A percentile compares a stretch with the other conserved stretches of the same genome.
Evolutionary conservation across 768 basidiomycete species (phyloP).

Genomic region (Phlebiopsis flavidoalba): DNA sequence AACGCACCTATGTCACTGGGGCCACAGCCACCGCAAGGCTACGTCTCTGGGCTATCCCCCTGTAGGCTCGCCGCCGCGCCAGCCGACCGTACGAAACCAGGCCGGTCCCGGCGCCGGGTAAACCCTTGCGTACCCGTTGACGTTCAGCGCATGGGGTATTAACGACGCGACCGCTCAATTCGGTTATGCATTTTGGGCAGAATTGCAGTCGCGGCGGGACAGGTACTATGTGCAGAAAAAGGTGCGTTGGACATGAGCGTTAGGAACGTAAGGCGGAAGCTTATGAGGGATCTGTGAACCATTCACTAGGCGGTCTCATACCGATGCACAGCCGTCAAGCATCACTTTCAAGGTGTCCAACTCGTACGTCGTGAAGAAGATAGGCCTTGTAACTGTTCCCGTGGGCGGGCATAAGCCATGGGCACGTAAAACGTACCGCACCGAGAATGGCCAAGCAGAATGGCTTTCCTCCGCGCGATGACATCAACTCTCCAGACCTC

Average conservation of each 20-base stretch:
- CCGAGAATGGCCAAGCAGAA: conserved; percentile 63
- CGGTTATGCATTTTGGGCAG: conserved; percentile 91
- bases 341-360: conserved; percentile 96
- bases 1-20: conserved; percentile 19
- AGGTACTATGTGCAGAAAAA: conserved; percentile 95
- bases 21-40: conserved; percentile 13
- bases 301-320: conserved; percentile 82
- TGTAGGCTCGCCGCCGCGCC: conserved; percentile 14
- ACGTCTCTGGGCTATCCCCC: conserved; percentile 21
- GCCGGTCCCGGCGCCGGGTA: conserved; percentile 29
- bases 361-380: conserved; percentile 87
- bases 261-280: neutral
- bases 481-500: conserved; percentile 92
- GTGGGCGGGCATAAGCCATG: conserved; percentile 85
- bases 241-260: conserved; percentile 38
- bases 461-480: conserved; percentile 89
- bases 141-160: conserved; percentile 77
- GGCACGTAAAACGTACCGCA: conserved; percentile 62
- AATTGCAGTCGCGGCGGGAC: conserved; percentile 90
- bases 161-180: conserved; percentile 93
- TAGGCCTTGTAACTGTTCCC: conserved; percentile 87
- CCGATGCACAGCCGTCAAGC: conserved; percentile 75
- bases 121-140: conserved; percentile 32
- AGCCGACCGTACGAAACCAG: conserved; percentile 15
- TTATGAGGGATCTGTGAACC: conserved; percentile 8